Base-by-base conservation (phyloP, 768 basidiomycete genomes). In the Boletus pseudopeckii region DNA sequence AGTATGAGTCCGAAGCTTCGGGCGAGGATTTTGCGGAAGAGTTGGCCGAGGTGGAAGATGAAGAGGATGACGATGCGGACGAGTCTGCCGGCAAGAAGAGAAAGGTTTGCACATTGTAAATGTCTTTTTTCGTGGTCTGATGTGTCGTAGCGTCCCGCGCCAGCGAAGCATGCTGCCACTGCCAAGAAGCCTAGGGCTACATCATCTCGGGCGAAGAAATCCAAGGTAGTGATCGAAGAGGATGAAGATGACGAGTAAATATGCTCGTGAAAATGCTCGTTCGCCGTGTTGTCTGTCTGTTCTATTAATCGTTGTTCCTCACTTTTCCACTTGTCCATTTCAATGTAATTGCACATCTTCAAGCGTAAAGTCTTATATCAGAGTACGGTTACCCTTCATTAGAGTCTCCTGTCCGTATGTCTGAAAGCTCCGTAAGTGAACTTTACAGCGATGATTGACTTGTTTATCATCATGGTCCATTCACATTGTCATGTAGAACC, bases 71-170 rank as follows among this genome's bases (percentile, higher is more conserved):
- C 2, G 71, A 70, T 7, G 55, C 48, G 7, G 74, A 73, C 9
- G 67, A 67, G 59, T 69, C 67, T 18, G 52, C 52, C 10, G 65
- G 64, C 62, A 88, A 84, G 75, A 91, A 90, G 72, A 84, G 86
- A 72, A 87, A 89, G 83, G 87, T 84, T 61, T 20, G 72, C 20
- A 17, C 9, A 1, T 13, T 41, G 4, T 13, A 8, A 33, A n/a
- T 40, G 20, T 44, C 37, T 41, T 26, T 28, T 24, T 44, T 36
- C 36, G 4, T 41, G 32, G 10, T 52, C 53, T 52, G 52, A 65
- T 32, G 40, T 18, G 45, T 42, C 28, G 22, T 55, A 81, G 78
- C 75, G 75, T 52, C 72, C 77, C 5, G 67, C 69, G 11, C 58
- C 75, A 33, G 63, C 75, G 10, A 83, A 81, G 55, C 77, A 79